Conservation (phyloP, 352 stramenopile species). For the Phytophthora citricola region DNA sequence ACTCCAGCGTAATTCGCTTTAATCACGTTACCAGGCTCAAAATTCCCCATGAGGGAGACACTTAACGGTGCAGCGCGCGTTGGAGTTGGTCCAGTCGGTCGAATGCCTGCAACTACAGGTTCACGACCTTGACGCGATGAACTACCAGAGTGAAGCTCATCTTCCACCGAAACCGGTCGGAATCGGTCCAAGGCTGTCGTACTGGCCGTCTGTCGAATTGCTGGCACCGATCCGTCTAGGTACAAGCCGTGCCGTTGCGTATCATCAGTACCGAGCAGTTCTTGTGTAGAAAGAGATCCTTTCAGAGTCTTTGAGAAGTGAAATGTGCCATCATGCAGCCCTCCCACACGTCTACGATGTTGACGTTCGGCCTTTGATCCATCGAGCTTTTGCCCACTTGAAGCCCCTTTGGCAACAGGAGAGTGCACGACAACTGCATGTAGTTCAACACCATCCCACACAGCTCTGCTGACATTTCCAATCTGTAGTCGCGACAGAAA, state of each 20-base stretch:
- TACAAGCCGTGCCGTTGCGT: slow-evolving; percentile 34
- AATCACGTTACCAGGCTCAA: not conserved
- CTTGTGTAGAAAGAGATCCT: slow-evolving; percentile 51
- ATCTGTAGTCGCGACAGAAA: slow-evolving; percentile 79
- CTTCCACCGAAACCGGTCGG: slow-evolving; percentile 36
- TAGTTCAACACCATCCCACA: slow-evolving; percentile 54
- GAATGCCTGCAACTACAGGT: slow-evolving; percentile 45
- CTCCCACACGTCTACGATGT: slow-evolving; percentile 50
- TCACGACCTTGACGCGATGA: slow-evolving; percentile 14
- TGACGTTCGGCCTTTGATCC: slow-evolving; percentile 46
- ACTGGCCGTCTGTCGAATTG: slow-evolving; percentile 43
- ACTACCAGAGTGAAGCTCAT: slow-evolving; percentile 4
- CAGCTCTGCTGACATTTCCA: slow-evolving; percentile 69
- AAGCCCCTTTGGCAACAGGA: slow-evolving; percentile 67
- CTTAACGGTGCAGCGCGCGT: slow-evolving; percentile 35
- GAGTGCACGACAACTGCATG: slow-evolving; percentile 64
- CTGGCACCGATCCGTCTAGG: slow-evolving; percentile 39
- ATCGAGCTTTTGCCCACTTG: slow-evolving; percentile 59
- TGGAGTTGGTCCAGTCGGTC: slow-evolving; percentile 27
- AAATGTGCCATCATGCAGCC: slow-evolving; percentile 61
- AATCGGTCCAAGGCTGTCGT: slow-evolving; percentile 51
- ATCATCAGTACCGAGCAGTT: slow-evolving; percentile 39
- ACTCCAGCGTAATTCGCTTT: not conserved
- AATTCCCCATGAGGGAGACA: slow-evolving; percentile 25
- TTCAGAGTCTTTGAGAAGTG: slow-evolving; percentile 37